Percentiles rank a stretch among this genome's conserved stretches.
Conservation (phyloP, 768 basidiomycete species). For the Leccinum obscurum region DNA sequence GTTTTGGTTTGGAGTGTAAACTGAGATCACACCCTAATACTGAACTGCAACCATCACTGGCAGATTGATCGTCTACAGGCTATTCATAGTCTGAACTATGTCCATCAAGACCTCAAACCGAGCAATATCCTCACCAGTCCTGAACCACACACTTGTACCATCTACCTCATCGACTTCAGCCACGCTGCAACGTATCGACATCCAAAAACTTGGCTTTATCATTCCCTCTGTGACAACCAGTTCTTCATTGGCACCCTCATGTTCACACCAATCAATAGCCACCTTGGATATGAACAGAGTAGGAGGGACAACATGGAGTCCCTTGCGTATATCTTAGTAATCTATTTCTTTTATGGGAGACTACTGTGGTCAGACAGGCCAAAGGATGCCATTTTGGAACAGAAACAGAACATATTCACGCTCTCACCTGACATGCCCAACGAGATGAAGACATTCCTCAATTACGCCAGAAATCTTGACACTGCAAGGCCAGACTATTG, state of each 20-base stretch:
- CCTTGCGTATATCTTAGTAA: no score
- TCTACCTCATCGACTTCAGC: background rate
- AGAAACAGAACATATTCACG: no score
- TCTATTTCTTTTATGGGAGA: no score
- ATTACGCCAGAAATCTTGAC: no score
- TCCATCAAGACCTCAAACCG: slow-evolving; percentile 1
- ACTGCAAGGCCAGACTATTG: no score
- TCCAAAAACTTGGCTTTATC: background rate
- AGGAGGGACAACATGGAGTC: no score
- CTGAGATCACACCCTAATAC: background rate
- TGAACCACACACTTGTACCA: background rate
- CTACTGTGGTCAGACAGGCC: no score
- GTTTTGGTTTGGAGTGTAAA: background rate
- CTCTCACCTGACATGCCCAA: no score
- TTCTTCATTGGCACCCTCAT: background rate
- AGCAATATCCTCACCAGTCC: background rate
- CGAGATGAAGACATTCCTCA: no score
- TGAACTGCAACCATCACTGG: background rate
- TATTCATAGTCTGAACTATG: background rate
- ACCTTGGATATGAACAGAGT: no score
- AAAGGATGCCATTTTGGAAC: no score
- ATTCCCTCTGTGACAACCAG: background rate
- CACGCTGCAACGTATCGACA: background rate
- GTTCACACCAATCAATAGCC: no score
- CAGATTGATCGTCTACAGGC: background rate